phyloP scores from a whole-genome alignment of 768 basidiomycete genomes.

The Tylopilus felleus region DNA sequence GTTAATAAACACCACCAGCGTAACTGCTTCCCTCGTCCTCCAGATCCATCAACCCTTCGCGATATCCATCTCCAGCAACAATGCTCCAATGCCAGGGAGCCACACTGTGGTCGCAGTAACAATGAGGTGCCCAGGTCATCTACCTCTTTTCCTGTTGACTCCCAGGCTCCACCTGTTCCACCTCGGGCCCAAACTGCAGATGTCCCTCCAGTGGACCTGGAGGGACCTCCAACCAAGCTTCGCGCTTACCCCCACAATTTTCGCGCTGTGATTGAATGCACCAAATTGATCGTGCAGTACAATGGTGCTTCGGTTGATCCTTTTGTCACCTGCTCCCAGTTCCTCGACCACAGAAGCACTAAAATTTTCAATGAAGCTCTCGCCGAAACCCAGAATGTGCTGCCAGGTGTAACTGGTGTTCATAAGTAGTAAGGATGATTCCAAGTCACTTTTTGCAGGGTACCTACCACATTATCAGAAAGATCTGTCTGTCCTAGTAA shows the following conservation, averaged over 20 bases:
- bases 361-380: not conserved
- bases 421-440: not conserved
- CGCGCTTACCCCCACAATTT: not conserved
- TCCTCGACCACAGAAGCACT: not conserved
- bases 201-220: not conserved
- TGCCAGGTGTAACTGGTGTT: no score
- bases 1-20: not conserved
- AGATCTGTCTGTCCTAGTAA: not conserved
- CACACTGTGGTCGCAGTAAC: not conserved
- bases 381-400: not conserved
- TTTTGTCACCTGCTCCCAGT: not conserved
- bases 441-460: not conserved
- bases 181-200: not conserved
- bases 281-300: not conserved
- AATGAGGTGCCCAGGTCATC: no score
- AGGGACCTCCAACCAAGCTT: not conserved
- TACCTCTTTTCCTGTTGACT: not conserved
- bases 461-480: not conserved
- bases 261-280: not conserved
- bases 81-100: not conserved
- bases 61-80: not conserved
- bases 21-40: not conserved
- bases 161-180: not conserved
- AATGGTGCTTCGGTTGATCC: not conserved
- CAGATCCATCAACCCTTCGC: not conserved